Base-by-base conservation (phyloP, 768 basidiomycete genomes). In the Macrolepiota albuminosa region DNA sequence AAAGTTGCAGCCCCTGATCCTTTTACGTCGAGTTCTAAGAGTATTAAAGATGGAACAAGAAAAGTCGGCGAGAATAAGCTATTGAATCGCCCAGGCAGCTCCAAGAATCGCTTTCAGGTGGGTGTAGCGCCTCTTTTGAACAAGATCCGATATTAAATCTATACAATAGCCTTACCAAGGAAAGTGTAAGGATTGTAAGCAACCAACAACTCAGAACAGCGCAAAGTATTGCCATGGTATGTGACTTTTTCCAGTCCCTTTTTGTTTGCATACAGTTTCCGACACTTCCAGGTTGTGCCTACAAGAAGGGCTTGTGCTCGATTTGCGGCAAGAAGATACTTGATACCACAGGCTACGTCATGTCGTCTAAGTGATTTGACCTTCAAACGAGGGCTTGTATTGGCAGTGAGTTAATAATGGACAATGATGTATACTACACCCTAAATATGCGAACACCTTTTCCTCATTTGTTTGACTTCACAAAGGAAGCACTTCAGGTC, bases 1-100 rank as follows among this genome's bases (percentile, higher is more conserved):
- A 93, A 91, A 72, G 81, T 94, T 48, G 92, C 92, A 58, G 92
- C 92, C 3, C 93, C 92, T 50, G 92, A 94, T 75, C 92, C 92
- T 43, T 94, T 93, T 74, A 81, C 80, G 36, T 81, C 90, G 11
- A 87, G 87, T 49, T 86, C 88, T 2, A 74, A 75, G 53, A 84
- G 85, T 63, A 88, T 92, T 75, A 92, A 88, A 75, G 87, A 88
- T 18, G 91, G 91, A 51, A 83, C 86, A 34, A 82, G 92, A 63
- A 92, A 82, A 72, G 82, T 93, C 43, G 89, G 88, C 61, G 91
- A 91, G 79, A 93, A 93, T 77, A 92, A 92, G 77, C 83, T 93
- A 33, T 76, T 91, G 48, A 77, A 78, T 56, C 81, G 87, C 39
- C 87, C 86, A 34, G 87, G 86, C 34, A 83, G 80, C 61, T 86